Percentiles rank a stretch among this genome's conserved stretches.
Conservation (phyloP, 2,329 filamentous ascomycete genomes). For the Sporothrix humicola region DNA sequence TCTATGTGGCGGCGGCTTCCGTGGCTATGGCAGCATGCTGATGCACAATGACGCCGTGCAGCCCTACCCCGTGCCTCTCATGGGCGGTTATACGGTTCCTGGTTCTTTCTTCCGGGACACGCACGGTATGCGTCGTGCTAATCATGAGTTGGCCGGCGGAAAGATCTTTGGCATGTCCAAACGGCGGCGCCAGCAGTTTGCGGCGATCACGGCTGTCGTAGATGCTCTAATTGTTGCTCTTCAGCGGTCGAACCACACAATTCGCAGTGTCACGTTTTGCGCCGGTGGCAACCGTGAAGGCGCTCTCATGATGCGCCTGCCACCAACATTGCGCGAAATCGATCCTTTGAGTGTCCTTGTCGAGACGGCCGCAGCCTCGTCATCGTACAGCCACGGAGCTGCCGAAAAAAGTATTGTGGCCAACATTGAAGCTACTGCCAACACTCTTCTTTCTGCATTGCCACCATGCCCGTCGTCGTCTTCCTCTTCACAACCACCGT, state of each 20-base stretch:
- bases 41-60: slow-evolving; percentile 76
- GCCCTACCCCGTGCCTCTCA: slow-evolving; percentile 82
- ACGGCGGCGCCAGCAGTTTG: slow-evolving; percentile 78
- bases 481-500: not conserved
- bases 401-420: slow-evolving; percentile 14
- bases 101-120: slow-evolving; percentile 65
- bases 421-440: slow-evolving; percentile 48
- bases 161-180: slow-evolving; percentile 80
- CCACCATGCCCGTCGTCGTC: slow-evolving; percentile 43
- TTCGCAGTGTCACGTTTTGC: slow-evolving; percentile 80
- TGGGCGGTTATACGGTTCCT: slow-evolving; percentile 76
- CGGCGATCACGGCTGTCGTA: slow-evolving; percentile 82
- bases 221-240: slow-evolving; percentile 72
- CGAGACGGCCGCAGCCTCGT: slow-evolving; percentile 17
- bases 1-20: slow-evolving; percentile 86
- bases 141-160: slow-evolving; percentile 54
- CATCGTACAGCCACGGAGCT: slow-evolving; percentile 2
- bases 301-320: slow-evolving; percentile 74
- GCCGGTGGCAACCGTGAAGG: slow-evolving; percentile 86
- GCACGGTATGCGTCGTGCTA: slow-evolving; percentile 57
- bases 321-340: slow-evolving; percentile 61
- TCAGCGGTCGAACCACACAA: slow-evolving; percentile 51
- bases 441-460: slow-evolving; percentile 50
- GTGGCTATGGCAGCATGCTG: slow-evolving; percentile 88
- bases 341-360: slow-evolving; percentile 62